Conservation (phyloP, 2,329 filamentous ascomycete species). For the Aspergillus sp. region DNA sequence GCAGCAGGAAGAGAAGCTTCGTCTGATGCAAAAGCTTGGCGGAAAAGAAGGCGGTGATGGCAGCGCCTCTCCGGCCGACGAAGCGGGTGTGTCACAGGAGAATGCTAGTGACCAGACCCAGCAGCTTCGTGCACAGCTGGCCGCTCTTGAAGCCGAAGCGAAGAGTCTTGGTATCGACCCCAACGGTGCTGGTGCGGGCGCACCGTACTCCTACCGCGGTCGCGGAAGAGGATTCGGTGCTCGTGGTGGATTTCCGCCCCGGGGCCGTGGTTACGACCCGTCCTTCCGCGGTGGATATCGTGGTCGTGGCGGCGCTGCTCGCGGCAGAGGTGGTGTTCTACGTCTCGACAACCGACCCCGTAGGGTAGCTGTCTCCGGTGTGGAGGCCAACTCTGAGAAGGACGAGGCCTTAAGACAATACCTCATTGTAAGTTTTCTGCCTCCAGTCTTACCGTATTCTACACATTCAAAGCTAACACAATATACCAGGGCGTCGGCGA, state of each 20-base stretch:
- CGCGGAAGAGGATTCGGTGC: constrained; percentile 40
- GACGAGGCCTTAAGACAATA: constrained; percentile 60
- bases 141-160: constrained; percentile 58
- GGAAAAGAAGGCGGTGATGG: constrained; percentile 40
- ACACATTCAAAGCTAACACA: neutral
- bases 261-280: constrained; percentile 46
- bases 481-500: constrained; percentile 46
- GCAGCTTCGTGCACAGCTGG: constrained; percentile 56
- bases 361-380: constrained; percentile 53
- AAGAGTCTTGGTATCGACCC: constrained; percentile 55
- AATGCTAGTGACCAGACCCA: constrained; percentile 52
- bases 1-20: constrained; percentile 57
- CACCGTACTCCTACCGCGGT: constrained; percentile 36
- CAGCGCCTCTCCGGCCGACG: constrained; percentile 25
- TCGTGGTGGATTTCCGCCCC: constrained; percentile 41
- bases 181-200: constrained; percentile 29
- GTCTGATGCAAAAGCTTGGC: constrained; percentile 52
- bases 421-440: constrained; percentile 48
- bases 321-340: constrained; percentile 53
- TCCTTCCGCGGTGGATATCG: constrained; percentile 44
- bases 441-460: neutral
- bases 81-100: constrained; percentile 26
- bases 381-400: constrained; percentile 49
- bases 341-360: constrained; percentile 61
- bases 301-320: constrained; percentile 42